A percentile compares a stretch with the other conserved stretches of the same genome.
Evolutionary conservation across 306 rosid genomes (phyloP).

Genomic region (Prunus padus): DNA sequence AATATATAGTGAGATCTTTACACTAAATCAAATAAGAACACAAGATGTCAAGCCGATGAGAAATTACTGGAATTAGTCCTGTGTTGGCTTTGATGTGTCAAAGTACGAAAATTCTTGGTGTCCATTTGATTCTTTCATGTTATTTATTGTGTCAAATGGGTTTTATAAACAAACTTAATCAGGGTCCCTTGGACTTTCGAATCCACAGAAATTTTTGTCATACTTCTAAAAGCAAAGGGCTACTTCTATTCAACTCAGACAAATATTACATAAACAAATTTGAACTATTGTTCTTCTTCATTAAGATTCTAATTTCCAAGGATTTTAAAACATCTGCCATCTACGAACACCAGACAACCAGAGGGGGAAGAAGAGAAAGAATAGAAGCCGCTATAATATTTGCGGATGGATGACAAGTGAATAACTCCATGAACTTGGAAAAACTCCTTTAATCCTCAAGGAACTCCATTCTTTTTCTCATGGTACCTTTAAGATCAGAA

Average conservation of each 20-base stretch:
- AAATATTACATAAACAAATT: slow-evolving; percentile 43
- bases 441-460: slow-evolving; percentile 61
- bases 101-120: background rate
- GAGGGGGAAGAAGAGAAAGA: background rate
- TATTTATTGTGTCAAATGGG: background rate
- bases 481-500: slow-evolving; percentile 85
- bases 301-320: slow-evolving; percentile 28
- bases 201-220: slow-evolving; percentile 6
- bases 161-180: background rate
- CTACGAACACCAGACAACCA: slow-evolving; percentile 19
- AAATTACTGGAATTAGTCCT: no score
- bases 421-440: background rate
- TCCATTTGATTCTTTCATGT: background rate
- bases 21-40: no score
- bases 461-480: slow-evolving; percentile 92
- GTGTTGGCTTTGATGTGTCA: background rate
- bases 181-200: background rate
- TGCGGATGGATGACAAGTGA: slow-evolving; percentile 39
- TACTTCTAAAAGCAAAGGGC: slow-evolving; percentile 18
- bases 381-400: slow-evolving; percentile 58
- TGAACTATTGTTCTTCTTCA: slow-evolving; percentile 31
- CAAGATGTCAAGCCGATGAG: no score
- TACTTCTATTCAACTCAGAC: slow-evolving; percentile 28
- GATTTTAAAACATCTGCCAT: slow-evolving; percentile 22
- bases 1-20: no score